These are phyloP conservation scores for Colletotrichum liaoningense DNA, from an alignment of 2,329 filamentous ascomycete genomes.

Conservation along the genomic window DNA sequence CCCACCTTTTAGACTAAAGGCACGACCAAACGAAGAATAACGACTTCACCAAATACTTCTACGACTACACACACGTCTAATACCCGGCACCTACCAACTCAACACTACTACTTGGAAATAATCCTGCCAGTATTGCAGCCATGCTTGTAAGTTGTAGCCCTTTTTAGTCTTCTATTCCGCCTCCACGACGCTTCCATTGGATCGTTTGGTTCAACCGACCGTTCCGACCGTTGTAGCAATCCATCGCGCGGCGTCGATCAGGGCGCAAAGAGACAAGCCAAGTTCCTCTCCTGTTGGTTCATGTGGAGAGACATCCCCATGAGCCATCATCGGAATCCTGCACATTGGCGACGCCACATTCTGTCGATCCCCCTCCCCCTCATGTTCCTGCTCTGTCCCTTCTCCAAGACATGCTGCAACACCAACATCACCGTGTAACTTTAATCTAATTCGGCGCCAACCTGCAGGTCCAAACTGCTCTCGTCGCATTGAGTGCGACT, in stretches of 20 bases:
- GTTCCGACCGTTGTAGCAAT: not conserved
- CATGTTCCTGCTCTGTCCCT: too few relatives aligned
- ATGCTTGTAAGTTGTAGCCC: slow-evolving; percentile 29
- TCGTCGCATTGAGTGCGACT: slow-evolving; percentile 65
- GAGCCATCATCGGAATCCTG: not conserved
- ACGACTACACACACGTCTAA: slow-evolving; percentile 4
- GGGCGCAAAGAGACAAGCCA: slow-evolving; percentile 12
- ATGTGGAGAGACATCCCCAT: not conserved
- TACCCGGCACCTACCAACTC: not conserved
- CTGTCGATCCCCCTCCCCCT: slow-evolving; percentile 4
- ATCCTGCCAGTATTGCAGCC: not conserved
- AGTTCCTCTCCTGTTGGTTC: not conserved
- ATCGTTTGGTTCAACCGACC: not conserved
- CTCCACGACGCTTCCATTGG: slow-evolving; percentile 18
- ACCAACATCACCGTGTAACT: not conserved
- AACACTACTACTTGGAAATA: slow-evolving; percentile 4
- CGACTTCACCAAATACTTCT: slow-evolving; percentile 1
- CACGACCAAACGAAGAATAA: slow-evolving; percentile 8
- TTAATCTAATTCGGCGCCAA: not conserved
- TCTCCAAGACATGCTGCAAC: not conserved
- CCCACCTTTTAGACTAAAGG: not conserved
- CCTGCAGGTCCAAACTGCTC: slow-evolving; percentile 52
- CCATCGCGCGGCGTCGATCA: slow-evolving; percentile 10
- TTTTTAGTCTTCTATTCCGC: slow-evolving; percentile 10
- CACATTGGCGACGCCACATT: slow-evolving; percentile 10